A percentile compares a stretch with the other conserved stretches of the same genome.
These are phyloP conservation scores for Pholiota adiposa DNA, from an alignment of 1,284 basidiomycete genomes.

Conservation along the genomic window DNA sequence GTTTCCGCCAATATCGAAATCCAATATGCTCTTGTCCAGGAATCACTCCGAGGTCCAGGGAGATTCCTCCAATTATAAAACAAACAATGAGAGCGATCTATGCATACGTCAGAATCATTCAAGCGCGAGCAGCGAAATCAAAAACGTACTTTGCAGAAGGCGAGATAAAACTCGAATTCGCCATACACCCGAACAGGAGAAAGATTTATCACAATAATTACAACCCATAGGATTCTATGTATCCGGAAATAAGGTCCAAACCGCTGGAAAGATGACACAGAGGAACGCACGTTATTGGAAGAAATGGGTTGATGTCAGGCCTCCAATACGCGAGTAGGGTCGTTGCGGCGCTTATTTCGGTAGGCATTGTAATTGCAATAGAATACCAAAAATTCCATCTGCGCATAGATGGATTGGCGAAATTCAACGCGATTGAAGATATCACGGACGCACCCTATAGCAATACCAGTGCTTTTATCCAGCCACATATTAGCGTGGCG, in stretches of 20 bases:
- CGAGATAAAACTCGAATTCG: conserved; percentile 35
- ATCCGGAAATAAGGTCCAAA: not conserved
- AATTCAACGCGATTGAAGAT: not conserved
- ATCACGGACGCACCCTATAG: conserved; percentile 24
- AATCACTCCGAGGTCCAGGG: conserved; percentile 25
- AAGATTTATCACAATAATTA: conserved; percentile 30
- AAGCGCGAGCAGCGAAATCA: not conserved
- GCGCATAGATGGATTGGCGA: not conserved
- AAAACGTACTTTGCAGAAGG: conserved; percentile 29
- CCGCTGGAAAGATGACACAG: not conserved
- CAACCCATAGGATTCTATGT: conserved; percentile 26
- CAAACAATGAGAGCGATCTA: conserved; percentile 31
- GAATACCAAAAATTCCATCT: conserved; percentile 37
- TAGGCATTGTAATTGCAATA: conserved; percentile 34
- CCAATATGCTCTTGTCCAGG: conserved; percentile 28
- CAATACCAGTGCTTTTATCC: conserved; percentile 29
- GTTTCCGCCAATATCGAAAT: conserved; percentile 30
- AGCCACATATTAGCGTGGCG: conserved; percentile 32
- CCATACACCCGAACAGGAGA: conserved; percentile 32
- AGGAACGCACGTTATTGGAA: conserved; percentile 27
- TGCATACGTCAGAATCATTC: not conserved
- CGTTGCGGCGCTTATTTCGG: conserved; percentile 31
- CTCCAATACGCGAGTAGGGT: conserved; percentile 30
- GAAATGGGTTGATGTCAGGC: conserved; percentile 21
- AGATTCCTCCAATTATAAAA: conserved; percentile 28